These are phyloP conservation scores for Paramecium pentaurelia DNA, from an alignment of 73 alveolate species.

Conservation along the genomic window DNA sequence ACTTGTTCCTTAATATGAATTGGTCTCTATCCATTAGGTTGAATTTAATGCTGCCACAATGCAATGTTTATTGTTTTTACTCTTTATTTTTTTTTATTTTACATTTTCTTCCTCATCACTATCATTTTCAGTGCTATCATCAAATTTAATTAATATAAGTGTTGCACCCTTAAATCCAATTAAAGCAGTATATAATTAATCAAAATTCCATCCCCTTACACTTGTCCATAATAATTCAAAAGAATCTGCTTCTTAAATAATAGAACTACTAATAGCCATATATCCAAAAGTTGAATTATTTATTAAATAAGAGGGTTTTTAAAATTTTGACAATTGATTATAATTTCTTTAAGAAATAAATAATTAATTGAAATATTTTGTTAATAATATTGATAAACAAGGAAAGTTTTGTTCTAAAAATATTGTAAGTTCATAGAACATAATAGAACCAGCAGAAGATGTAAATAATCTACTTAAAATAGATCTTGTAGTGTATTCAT, in stretches of 20 bases:
- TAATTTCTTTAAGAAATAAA: not conserved
- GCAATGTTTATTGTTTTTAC: not conserved
- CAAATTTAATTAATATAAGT: not conserved
- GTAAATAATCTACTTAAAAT: slow-evolving; percentile 9
- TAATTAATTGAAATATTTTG: not conserved
- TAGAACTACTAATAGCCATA: slow-evolving; percentile 5
- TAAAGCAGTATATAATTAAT: not conserved
- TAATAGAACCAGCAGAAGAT: slow-evolving; percentile 5
- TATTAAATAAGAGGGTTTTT: slow-evolving; percentile 27
- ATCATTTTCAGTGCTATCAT: slow-evolving; percentile 17
- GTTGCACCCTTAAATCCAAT: slow-evolving; percentile 19
- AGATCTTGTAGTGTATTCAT: slow-evolving; percentile 41
- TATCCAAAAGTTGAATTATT: slow-evolving; percentile 39
- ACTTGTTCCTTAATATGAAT: slow-evolving; percentile 23
- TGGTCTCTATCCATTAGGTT: slow-evolving; percentile 28
- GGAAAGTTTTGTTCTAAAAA: not conserved
- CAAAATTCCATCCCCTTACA: slow-evolving; percentile 38
- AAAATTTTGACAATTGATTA: not conserved
- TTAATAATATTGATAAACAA: not conserved
- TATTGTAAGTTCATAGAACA: slow-evolving; percentile 25
- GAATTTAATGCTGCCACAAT: slow-evolving; percentile 38
- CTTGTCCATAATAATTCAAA: slow-evolving; percentile 29
- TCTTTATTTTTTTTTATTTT: not conserved
- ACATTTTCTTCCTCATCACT: not conserved
- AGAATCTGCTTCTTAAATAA: slow-evolving; percentile 9